These are phyloP conservation scores for Fusarium continuum DNA, from an alignment of 2,329 filamentous ascomycete genomes.

Conservation along the genomic window DNA sequence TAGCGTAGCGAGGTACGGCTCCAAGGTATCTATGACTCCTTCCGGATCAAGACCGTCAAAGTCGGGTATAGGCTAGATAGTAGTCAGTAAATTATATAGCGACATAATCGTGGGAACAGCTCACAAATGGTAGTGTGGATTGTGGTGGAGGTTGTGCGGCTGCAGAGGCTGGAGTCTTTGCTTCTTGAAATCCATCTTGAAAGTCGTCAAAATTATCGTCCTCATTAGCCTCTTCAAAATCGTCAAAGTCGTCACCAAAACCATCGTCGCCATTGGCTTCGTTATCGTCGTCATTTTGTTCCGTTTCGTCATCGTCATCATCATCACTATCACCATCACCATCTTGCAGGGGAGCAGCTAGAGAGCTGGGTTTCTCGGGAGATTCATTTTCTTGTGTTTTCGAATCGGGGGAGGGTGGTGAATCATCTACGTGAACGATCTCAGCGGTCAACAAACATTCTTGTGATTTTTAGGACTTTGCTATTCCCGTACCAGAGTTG, in stretches of 20 bases:
- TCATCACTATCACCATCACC: slow-evolving; percentile 40
- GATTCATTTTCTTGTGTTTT: slow-evolving; percentile 44
- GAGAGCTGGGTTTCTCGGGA: slow-evolving; percentile 32
- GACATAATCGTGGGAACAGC: slow-evolving; percentile 24
- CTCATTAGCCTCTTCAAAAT: slow-evolving; percentile 68
- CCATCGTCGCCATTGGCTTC: slow-evolving; percentile 53
- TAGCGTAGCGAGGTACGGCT: slow-evolving; percentile 72
- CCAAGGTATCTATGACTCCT: slow-evolving; percentile 67
- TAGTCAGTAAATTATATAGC: slow-evolving; percentile 35
- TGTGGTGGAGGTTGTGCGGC: slow-evolving; percentile 47
- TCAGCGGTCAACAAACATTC: slow-evolving; percentile 40
- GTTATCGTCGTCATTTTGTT: slow-evolving; percentile 19
- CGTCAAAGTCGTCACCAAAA: slow-evolving; percentile 69
- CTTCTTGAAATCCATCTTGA: slow-evolving; percentile 74
- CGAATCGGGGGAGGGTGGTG: slow-evolving; percentile 42
- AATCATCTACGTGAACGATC: slow-evolving; percentile 39
- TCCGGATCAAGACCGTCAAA: slow-evolving; percentile 69
- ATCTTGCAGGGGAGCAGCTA: slow-evolving; percentile 29
- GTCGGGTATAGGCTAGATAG: slow-evolving; percentile 69
- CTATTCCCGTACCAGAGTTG: slow-evolving; percentile 44
- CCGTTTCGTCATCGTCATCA: slow-evolving; percentile 6
- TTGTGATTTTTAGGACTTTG: slow-evolving; percentile 32
- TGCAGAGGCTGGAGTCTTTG: slow-evolving; percentile 50
- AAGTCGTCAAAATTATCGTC: slow-evolving; percentile 73
- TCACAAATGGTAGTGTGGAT: slow-evolving; percentile 57